Evolutionary conservation across 2,329 filamentous ascomycete species (phyloP).

Genomic region (Sarocladiaceae sp.): DNA sequence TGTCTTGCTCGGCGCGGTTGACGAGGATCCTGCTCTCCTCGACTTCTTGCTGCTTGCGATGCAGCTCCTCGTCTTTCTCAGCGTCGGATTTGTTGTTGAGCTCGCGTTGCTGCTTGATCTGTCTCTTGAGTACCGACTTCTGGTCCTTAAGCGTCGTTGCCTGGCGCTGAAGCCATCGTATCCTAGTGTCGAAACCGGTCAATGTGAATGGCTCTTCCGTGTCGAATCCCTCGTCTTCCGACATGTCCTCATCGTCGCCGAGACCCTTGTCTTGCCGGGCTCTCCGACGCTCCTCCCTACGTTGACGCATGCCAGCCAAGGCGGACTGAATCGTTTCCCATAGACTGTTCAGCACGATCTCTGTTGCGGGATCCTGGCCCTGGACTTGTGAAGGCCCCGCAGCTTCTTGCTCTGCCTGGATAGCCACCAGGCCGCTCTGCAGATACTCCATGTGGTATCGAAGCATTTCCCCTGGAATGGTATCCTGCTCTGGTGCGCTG

Average conservation of each 20-base stretch:
- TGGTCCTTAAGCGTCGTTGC: constrained; percentile 78
- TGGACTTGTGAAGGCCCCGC: constrained; percentile 11
- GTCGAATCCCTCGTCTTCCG: constrained; percentile 55
- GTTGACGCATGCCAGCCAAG: constrained; percentile 48
- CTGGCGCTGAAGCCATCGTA: constrained; percentile 72
- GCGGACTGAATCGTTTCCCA: constrained; percentile 50
- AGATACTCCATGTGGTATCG: constrained; percentile 63
- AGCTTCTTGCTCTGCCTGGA: constrained; percentile 52
- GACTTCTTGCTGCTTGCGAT: constrained; percentile 50
- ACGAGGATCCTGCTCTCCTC: constrained; percentile 33
- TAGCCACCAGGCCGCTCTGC: constrained; percentile 55
- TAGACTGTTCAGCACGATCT: constrained; percentile 44
- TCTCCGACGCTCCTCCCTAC: constrained; percentile 46
- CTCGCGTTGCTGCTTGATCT: constrained; percentile 93
- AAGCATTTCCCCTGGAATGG: constrained; percentile 41
- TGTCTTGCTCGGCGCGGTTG: constrained; percentile 31
- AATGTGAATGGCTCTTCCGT: constrained; percentile 62
- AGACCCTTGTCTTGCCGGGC: constrained; percentile 50
- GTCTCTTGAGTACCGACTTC: constrained; percentile 79
- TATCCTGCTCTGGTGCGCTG: constrained; percentile 18
- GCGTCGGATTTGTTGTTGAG: constrained; percentile 82
- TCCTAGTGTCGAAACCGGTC: constrained; percentile 67
- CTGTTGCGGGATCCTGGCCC: constrained; percentile 26
- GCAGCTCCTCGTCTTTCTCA: constrained; percentile 59
- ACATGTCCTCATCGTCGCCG: constrained; percentile 53